Conservation (phyloP, 129 eudicot genomes). For the Helianthus tuberosus region DNA sequence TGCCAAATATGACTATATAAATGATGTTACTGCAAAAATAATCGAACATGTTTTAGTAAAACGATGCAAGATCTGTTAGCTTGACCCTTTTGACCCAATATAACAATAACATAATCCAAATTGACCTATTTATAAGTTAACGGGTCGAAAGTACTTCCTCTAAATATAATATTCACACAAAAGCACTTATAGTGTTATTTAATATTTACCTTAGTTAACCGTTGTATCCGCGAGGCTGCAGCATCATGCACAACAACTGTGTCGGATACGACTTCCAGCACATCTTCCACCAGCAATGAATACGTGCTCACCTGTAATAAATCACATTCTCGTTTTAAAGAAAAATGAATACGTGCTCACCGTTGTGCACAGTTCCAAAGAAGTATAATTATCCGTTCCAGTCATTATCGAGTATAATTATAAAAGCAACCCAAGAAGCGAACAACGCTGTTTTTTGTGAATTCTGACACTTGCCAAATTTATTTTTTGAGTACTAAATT, state of each 20-base stretch:
- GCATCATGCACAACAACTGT: slow-evolving; percentile 56
- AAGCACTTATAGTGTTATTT: background rate
- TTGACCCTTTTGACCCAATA: slow-evolving; percentile 6
- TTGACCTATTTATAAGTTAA: background rate
- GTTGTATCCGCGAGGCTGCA: slow-evolving; percentile 56
- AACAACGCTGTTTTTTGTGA: too few species aligned
- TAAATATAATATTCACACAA: slow-evolving; percentile 2
- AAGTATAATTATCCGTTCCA: too few species aligned
- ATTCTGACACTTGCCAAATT: too few species aligned
- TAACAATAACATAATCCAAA: background rate
- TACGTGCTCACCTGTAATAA: slow-evolving; percentile 74
- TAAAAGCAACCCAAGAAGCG: too few species aligned
- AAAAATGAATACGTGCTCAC: too few species aligned
- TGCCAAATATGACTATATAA: background rate
- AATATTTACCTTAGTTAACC: slow-evolving; percentile 73
- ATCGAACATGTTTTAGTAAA: background rate
- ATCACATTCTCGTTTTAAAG: background rate
- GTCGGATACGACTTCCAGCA: slow-evolving; percentile 65
- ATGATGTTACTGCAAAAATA: background rate
- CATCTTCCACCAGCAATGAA: slow-evolving; percentile 66
- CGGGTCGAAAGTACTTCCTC: background rate
- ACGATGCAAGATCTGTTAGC: background rate
- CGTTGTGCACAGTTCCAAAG: too few species aligned
- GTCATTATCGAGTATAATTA: too few species aligned
- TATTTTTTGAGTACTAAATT: background rate